Evolutionary conservation across 2,329 filamentous ascomycete genomes (phyloP), one percentile per base, ranked within the genome.

Genomic region (Dothideomycetes sp.): DNA sequence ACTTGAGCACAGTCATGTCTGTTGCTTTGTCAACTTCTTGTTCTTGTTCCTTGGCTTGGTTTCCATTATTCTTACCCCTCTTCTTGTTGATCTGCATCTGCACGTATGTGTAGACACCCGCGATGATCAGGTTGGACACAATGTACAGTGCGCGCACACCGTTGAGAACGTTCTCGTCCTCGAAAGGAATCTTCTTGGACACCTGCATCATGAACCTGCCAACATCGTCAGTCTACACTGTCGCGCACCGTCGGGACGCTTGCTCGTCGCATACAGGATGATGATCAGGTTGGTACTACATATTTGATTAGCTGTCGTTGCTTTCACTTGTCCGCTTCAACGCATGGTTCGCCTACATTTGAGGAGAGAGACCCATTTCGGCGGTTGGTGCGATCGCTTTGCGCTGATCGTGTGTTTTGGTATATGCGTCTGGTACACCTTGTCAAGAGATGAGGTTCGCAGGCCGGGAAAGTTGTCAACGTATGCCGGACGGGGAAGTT

Each of bases 1-100:
- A 98, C 70, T 98, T 96, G 60, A 98, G 79, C 3, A 91, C 94
- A 17, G 88, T 94, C 68, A 95, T 76, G 61, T 98, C 91, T 96
- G 58, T 19, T 36, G 4, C 18, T 19, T 19, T 16, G 19, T 46
- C 30, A 47, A 41, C 16, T 34, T 38, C 2, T 27, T 32, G 27
- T 29, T 34, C 16, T 14, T 24, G n/a, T 33, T 12, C 16, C 3
- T 32, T 12, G 24, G 2, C n/a, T n/a, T n/a, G n/a, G n/a, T n/a
- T n/a, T 9, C 19, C 30, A 29, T 33, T 12, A 37, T 34, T 27
- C 75, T 45, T 73, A 96, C 91, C 91, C 74, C 93, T 95, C 79
- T 96, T 96, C 68, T 83, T 83, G 70, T 93, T 89, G 65, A 98
- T 89, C 68, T 83, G 72, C 47, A 70, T 59, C 68, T 89, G 81